These are phyloP conservation scores for Carallia pectinifolia DNA, from an alignment of 345 rosid species.

Conservation along the genomic window DNA sequence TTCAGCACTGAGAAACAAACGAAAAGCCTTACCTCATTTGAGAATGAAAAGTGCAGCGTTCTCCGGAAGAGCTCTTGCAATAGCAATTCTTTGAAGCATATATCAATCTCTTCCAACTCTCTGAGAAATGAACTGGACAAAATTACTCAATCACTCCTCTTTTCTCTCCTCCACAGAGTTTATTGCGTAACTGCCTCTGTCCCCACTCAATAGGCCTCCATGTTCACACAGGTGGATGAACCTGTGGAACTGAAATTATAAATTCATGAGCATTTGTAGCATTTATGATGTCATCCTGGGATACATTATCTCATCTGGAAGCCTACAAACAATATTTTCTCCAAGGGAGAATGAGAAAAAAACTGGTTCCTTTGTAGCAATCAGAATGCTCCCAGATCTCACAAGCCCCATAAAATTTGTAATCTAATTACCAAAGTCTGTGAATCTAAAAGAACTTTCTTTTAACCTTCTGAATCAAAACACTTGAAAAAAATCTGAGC, in stretches of 20 bases:
- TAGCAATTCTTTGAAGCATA: slow-evolving; percentile 71
- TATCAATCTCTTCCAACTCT: neutral
- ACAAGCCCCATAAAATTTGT: neutral
- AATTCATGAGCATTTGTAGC: slow-evolving; percentile 98
- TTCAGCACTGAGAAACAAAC: neutral
- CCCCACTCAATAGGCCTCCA: slow-evolving; percentile 96
- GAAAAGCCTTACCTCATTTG: slow-evolving; percentile 58
- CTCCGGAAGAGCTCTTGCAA: slow-evolving; percentile 86
- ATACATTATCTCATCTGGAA: slow-evolving; percentile 76
- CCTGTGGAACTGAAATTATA: slow-evolving; percentile 92
- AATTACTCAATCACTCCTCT: neutral
- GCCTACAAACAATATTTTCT: slow-evolving; percentile 95
- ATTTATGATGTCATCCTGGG: slow-evolving; percentile 80
- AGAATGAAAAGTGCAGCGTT: slow-evolving; percentile 82
- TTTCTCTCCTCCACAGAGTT: slow-evolving; percentile 1
- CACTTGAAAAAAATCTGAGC: slow-evolving; percentile 72
- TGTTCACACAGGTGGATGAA: slow-evolving; percentile 51
- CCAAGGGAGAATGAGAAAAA: slow-evolving; percentile 90
- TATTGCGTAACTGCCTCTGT: slow-evolving; percentile 71
- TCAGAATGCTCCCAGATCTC: slow-evolving; percentile 62
- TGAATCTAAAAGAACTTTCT: neutral
- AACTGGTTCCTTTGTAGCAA: slow-evolving; percentile 88
- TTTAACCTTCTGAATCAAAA: slow-evolving; percentile 75
- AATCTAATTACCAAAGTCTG: slow-evolving; percentile 1
- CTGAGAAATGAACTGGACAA: neutral